A percentile compares a stretch with the other conserved stretches of the same genome.
These are phyloP conservation scores for Aspergillus chevalieri DNA, from an alignment of 2,329 filamentous ascomycete species.

Conservation along the genomic window DNA sequence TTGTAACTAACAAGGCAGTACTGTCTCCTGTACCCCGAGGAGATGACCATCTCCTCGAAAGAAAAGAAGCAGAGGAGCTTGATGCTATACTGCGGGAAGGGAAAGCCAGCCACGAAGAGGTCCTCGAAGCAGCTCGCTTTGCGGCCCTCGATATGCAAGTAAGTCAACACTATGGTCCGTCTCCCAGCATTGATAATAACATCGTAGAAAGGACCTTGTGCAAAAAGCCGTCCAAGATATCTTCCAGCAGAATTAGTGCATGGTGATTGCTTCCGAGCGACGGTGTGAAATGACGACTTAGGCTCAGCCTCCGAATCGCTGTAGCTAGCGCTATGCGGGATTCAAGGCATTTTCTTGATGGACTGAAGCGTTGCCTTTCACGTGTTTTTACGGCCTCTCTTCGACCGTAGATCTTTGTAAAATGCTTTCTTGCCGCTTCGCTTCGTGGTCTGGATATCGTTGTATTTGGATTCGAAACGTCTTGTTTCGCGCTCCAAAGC, in stretches of 20 bases:
- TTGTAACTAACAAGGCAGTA: constrained; percentile 46
- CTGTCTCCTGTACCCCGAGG: constrained; percentile 45
- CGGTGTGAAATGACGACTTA: neutral
- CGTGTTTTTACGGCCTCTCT: constrained; percentile 37
- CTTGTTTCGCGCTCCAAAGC: constrained; percentile 58
- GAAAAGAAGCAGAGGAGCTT: constrained; percentile 55
- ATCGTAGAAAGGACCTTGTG: constrained; percentile 29
- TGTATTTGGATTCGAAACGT: constrained; percentile 82
- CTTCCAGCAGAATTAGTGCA: constrained; percentile 14
- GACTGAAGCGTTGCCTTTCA: constrained; percentile 7
- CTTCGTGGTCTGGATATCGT: constrained; percentile 74
- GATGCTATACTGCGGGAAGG: constrained; percentile 52
- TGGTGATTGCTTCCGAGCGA: neutral
- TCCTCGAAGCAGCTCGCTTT: constrained; percentile 54
- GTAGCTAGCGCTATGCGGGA: neutral
- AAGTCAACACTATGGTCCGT: constrained; percentile 11
- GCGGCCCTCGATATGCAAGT: constrained; percentile 60
- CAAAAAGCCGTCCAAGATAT: constrained; percentile 25
- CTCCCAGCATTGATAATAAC: constrained; percentile 12
- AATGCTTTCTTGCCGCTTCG: constrained; percentile 81
- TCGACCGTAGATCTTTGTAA: constrained; percentile 71
- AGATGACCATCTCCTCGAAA: constrained; percentile 52
- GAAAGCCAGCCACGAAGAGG: constrained; percentile 60
- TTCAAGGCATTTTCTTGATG: neutral
- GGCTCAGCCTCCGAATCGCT: no score